Base-by-base conservation (phyloP, 2,329 filamentous ascomycete genomes). In the Helotiales sp. region DNA sequence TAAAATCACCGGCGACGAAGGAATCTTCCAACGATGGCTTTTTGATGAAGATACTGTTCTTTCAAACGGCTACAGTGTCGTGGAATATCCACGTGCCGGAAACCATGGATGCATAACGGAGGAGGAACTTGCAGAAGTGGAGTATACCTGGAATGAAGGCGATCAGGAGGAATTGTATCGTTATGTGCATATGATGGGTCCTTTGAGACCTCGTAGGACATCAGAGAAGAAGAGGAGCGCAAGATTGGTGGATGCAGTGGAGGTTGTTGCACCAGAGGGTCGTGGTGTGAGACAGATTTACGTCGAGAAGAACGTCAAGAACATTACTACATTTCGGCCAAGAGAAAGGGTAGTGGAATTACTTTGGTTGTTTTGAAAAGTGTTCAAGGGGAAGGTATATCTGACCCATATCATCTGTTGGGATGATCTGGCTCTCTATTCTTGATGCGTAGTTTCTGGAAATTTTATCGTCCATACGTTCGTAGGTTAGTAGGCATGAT, bases 161-260 rank as follows among this genome's bases (percentile, higher is more conserved):
- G 49, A 52, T 40, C 49, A n/a, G 13, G 49, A 52, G 24, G 49
- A 52, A 15, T 10, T 52, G 19, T 52, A 34, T 31, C 49, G 49
- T 19, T 52, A 52, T 29, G 49, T 38, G 22, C 49, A 52, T 29
- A 52, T 52, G 49, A 52, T 52, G 49, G 49, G 49, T 9, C 49
- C 33, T 7, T 12, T 52, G 24, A 38, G 49, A 12, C 49, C 49
- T 36, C 30, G 49, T 24, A 52, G 40, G 25, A 52, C 49, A 12
- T 38, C 49, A n/a, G 49, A 52, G 22, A 52, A 52, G 33, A 52
- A 52, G n/a, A 52, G 49, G 25, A 52, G 49, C 30, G 49, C 49
- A 17, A 52, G 33, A 38, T 17, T 52, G n/a, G 49, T 52, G 3
- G 49, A 52, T 36, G 49, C 49, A 12, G 33, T 40, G 24, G 49